Evolutionary conservation across 2,329 filamentous ascomycete species (phyloP).

Genomic region (Corniculantispora saksenae): DNA sequence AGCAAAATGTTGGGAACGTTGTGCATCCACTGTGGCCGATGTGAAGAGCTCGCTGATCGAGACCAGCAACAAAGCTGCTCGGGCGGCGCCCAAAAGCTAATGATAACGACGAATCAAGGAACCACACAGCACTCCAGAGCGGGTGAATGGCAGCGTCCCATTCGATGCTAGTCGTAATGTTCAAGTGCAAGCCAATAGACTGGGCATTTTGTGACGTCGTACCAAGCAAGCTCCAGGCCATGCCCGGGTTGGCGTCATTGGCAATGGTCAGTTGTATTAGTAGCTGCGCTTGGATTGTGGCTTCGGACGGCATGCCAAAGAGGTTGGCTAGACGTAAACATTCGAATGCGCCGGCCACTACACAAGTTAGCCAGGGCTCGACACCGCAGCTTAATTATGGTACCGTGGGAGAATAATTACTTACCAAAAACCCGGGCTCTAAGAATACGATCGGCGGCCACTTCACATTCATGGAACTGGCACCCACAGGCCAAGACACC

Average conservation of each 20-base stretch:
- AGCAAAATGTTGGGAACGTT: conserved; percentile 1
- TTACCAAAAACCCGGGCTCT: neutral
- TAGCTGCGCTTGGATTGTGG: neutral
- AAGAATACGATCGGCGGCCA: neutral
- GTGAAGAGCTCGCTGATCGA: neutral
- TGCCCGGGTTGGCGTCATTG: neutral
- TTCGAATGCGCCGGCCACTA: conserved; percentile 3
- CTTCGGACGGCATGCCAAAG: conserved; percentile 4
- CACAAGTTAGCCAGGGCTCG: neutral
- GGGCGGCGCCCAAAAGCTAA: conserved; percentile 1
- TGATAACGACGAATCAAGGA: neutral
- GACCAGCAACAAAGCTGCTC: neutral
- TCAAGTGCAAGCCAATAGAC: neutral
- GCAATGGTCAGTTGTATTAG: neutral
- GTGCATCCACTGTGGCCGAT: neutral
- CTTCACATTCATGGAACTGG: neutral
- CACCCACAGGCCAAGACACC: conserved; percentile 1
- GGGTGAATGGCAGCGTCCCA: conserved; percentile 3
- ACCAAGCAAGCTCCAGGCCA: neutral
- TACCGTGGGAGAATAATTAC: neutral
- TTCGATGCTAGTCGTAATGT: neutral
- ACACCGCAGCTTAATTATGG: neutral
- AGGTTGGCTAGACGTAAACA: conserved; percentile 1
- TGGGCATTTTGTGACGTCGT: conserved; percentile 1
- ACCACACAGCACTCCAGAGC: neutral